These are phyloP conservation scores for Beta corolliflora DNA, from an alignment of 179 eudicot genomes.

Conservation along the genomic window DNA sequence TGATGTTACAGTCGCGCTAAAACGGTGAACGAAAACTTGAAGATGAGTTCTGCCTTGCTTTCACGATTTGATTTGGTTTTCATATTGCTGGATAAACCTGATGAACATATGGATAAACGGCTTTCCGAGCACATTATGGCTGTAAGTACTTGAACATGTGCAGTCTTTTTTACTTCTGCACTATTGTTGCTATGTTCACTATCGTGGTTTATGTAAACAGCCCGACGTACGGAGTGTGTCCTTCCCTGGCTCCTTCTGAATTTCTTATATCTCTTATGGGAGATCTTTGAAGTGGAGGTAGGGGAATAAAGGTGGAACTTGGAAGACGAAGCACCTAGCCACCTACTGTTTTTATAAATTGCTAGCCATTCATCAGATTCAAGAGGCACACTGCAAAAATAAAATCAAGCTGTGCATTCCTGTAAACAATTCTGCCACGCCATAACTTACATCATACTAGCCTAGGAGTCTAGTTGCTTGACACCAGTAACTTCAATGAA, in stretches of 20 bases:
- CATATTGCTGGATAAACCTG: slow-evolving; percentile 92
- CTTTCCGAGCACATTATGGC: slow-evolving; percentile 98
- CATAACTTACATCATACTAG: neutral
- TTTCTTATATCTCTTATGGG: slow-evolving; percentile 4
- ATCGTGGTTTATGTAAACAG: slow-evolving; percentile 1
- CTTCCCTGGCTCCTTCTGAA: neutral
- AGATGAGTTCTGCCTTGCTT: slow-evolving; percentile 92
- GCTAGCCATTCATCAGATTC: neutral
- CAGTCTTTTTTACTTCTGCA: slow-evolving; percentile 11
- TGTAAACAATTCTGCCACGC: neutral
- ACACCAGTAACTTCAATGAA: neutral
- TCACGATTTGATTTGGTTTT: slow-evolving; percentile 97
- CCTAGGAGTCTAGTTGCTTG: neutral
- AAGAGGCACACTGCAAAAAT: neutral
- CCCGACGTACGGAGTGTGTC: neutral
- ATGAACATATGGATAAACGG: slow-evolving; percentile 82
- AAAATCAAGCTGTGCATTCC: neutral
- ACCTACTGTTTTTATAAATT: neutral
- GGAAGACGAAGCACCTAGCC: neutral
- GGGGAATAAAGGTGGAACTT: neutral
- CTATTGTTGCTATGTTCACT: neutral
- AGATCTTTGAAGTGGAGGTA: neutral
- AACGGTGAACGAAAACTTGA: slow-evolving; percentile 96
- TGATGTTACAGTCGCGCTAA: slow-evolving; percentile 84
- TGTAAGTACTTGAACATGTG: slow-evolving; percentile 49